Percentiles rank a stretch among this genome's conserved stretches.
Conservation (phyloP, 1,284 basidiomycete genomes). For the Leccinum fuscescens region DNA sequence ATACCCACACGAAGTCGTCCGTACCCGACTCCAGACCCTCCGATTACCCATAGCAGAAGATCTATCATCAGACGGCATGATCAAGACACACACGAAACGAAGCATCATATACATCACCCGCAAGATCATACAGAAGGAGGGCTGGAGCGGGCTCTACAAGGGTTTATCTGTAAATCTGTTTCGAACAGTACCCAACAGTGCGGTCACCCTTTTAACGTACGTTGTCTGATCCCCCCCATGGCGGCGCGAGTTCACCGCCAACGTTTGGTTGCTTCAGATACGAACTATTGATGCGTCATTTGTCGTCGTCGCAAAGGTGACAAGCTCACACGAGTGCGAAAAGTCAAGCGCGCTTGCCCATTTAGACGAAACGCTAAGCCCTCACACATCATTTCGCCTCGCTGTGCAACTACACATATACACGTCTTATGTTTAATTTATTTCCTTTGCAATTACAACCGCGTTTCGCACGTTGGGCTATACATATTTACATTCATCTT, state of each 20-base stretch:
- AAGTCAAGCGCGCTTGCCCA: not conserved
- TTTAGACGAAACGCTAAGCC: conserved; percentile 15
- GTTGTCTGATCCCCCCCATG: conserved; percentile 36
- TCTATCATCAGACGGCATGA: conserved; percentile 56
- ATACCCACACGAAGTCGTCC: conserved; percentile 94
- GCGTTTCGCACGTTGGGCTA: conserved; percentile 3
- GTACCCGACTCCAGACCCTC: conserved; percentile 88
- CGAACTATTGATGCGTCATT: conserved; percentile 65
- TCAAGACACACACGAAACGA: conserved; percentile 48
- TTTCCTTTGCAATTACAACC: conserved; percentile 6
- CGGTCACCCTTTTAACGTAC: conserved; percentile 92
- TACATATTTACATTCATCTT: conserved; percentile 1
- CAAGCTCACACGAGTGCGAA: not conserved
- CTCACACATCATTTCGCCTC: not conserved
- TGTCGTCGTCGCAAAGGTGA: conserved; percentile 37
- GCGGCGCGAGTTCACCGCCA: not conserved
- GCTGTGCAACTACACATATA: conserved; percentile 9
- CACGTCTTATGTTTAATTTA: conserved; percentile 18
- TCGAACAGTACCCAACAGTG: conserved; percentile 90
- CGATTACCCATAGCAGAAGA: conserved; percentile 58
- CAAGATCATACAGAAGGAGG: conserved; percentile 76
- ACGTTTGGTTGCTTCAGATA: conserved; percentile 41
- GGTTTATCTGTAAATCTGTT: conserved; percentile 89
- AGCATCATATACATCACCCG: conserved; percentile 73
- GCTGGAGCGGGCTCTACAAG: conserved; percentile 85